Base-by-base conservation (phyloP, 306 rosid species). In the Benincasa hispida region DNA sequence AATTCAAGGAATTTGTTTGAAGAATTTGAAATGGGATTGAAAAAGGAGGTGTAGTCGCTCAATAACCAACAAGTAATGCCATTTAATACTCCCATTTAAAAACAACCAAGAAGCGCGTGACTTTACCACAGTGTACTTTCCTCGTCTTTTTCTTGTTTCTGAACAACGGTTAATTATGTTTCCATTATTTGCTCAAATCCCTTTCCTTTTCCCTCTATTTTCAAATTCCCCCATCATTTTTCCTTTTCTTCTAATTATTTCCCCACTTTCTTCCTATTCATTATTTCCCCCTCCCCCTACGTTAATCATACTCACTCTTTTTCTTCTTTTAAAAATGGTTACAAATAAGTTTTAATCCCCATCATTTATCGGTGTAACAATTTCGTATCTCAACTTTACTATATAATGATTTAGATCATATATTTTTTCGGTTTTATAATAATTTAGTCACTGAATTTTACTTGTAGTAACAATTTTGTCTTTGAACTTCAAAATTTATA, bases 31-130 rank as follows among this genome's bases (percentile, higher is more conserved):
- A 2, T 45, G 50, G 14, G 50, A 11, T 2, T 28, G 68, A 61
- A 15, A 4, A 66, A 66, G 25, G 8, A 66, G 4, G 1, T 5
- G 53, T 39, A 66, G 32, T 66, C 32, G 73, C 53, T 37, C n/a
- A n/a, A n/a, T n/a, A n/a, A n/a, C n/a, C n/a, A n/a, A n/a, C n/a
- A n/a, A n/a, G n/a, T n/a, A n/a, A n/a, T n/a, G n/a, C n/a, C n/a
- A n/a, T n/a, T n/a, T n/a, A n/a, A 19, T 35, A 11, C 17, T 35
- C 8, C 28, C 3, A 37, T 66, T 66, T 19, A 66, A 66, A 66
- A 66, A 39, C 35, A 42, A 42, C 15, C 75, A 41, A 42, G 75
- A 3, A 68, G 75, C 75, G 75, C 75, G 55, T 68, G 75, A 68
- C 9, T 22, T 42, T 14, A 68, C 75, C 13, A 68, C 75, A 68